Evolutionary conservation across 2,329 filamentous ascomycete species (phyloP), one percentile per base, ranked within the genome.

Genomic region (Didymella lethalis): DNA sequence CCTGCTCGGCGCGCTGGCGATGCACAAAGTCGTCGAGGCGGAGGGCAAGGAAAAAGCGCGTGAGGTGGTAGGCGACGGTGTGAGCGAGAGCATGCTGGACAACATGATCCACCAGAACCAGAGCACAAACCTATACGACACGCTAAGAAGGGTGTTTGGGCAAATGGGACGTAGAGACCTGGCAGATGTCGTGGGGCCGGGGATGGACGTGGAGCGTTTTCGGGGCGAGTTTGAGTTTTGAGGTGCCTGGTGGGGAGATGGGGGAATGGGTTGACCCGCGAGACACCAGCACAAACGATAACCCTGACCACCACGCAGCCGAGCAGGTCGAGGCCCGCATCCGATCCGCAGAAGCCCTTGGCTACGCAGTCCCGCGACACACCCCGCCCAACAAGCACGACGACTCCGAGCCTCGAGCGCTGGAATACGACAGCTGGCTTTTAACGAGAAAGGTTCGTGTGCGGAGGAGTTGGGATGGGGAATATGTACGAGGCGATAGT

Each of bases 61-160:
- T 54, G 92, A 97, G 79, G 88, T 97, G 14, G 84, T 97, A 4
- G 82, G 75, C 43, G 80, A 80, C 41, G 79, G 78, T 36, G 81
- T 88, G 3, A 81, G 80, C 25, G 93, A 97, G 70, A 87, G 86
- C 56, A 88, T 91, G 66, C 83, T 97, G 20, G 91, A 97, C 73
- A 85, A 90, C 61, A 93, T 97, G 88, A 90, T 96, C 54, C 90
- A 90, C 50, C 94, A 98, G 82, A 99, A 99, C 79, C 89, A 96
- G 75, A 97, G 92, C 82, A 97, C 93, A 48, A 99, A 97, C 71
- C 81, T 99, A 59, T 97, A 97, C 77, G 96, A 99, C 77, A 99
- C 96, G 12, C 81, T 99, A 62, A 83, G 94, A 62, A 84, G 96
- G 60, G 95, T 98, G n/a, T 98, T 99, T 78, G 93, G 89, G 10